A percentile compares a stretch with the other conserved stretches of the same genome.
Evolutionary conservation across 164 flowering plant genomes (phyloP).

Genomic region (Berberis thunbergii): DNA sequence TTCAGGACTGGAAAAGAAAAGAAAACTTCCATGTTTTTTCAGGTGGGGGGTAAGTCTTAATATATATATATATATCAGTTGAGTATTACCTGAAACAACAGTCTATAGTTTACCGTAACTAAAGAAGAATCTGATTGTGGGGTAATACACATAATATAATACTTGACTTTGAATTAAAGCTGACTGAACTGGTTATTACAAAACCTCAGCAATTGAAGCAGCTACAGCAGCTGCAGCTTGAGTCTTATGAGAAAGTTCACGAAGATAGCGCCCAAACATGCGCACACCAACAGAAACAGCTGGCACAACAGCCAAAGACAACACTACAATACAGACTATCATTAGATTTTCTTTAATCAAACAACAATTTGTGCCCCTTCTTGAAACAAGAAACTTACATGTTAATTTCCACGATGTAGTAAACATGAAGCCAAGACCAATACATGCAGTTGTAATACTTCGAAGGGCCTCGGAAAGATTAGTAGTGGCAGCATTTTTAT

Average conservation of each 20-base stretch:
- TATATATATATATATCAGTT: too few species aligned
- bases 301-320: slow-evolving; percentile 78
- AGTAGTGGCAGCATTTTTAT: slow-evolving; percentile 97
- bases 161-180: background rate
- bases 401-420: slow-evolving; percentile 94
- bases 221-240: slow-evolving; percentile 98
- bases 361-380: background rate
- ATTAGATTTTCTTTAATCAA: slow-evolving; percentile 4
- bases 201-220: slow-evolving; percentile 94
- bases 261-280: slow-evolving; percentile 80
- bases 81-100: too few species aligned
- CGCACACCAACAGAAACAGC: slow-evolving; percentile 69
- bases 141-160: background rate
- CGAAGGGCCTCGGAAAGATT: slow-evolving; percentile 91
- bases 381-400: slow-evolving; percentile 32
- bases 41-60: too few species aligned
- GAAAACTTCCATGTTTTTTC: too few species aligned
- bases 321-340: slow-evolving; percentile 31
- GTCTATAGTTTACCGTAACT: too few species aligned
- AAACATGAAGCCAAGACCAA: slow-evolving; percentile 92
- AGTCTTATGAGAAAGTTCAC: slow-evolving; percentile 91
- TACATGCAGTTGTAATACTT: slow-evolving; percentile 64
- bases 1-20: too few species aligned
- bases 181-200: background rate
- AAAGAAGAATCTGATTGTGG: background rate